phyloP scores from a whole-genome alignment of 768 basidiomycete genomes.

The Coprinopsis cinerea region DNA sequence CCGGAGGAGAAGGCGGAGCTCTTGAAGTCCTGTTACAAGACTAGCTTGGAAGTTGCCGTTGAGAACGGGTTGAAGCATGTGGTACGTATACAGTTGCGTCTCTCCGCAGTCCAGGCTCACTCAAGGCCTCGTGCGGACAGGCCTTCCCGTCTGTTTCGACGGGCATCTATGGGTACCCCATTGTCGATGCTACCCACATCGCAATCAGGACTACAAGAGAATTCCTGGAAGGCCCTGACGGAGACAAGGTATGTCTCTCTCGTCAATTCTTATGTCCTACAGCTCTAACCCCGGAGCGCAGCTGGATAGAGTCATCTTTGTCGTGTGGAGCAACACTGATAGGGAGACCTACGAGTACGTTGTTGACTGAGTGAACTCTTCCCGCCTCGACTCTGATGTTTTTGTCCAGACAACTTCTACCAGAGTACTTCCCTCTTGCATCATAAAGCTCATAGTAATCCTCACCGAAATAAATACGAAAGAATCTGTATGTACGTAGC shows the following conservation, averaged over 20 bases:
- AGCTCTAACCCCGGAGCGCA: conserved; percentile 16
- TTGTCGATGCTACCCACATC: conserved; percentile 63
- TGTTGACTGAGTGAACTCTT: not conserved
- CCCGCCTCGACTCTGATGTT: not conserved
- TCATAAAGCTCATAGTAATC: not conserved
- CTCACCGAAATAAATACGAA: not conserved
- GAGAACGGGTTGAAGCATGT: conserved; percentile 58
- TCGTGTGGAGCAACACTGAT: conserved; percentile 66
- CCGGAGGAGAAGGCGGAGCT: conserved; percentile 42
- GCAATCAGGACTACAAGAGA: conserved; percentile 55
- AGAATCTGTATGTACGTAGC: not conserved
- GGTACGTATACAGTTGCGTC: conserved; percentile 27
- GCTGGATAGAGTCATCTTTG: conserved; percentile 72
- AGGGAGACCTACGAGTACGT: conserved; percentile 61
- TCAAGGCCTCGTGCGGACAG: conserved; percentile 27
- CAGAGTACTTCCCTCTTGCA: not conserved
- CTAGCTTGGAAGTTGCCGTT: conserved; percentile 55
- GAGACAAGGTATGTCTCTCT: conserved; percentile 30
- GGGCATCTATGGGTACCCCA: conserved; percentile 74
- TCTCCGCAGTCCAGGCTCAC: not conserved
- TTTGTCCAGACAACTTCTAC: not conserved
- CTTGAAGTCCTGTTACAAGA: conserved; percentile 64
- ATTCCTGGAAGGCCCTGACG: conserved; percentile 50
- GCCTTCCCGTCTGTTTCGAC: conserved; percentile 82
- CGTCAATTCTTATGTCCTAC: not conserved